Evolutionary conservation across 306 rosid species (phyloP).

Genomic region (Oxytropis ochrocephala): DNA sequence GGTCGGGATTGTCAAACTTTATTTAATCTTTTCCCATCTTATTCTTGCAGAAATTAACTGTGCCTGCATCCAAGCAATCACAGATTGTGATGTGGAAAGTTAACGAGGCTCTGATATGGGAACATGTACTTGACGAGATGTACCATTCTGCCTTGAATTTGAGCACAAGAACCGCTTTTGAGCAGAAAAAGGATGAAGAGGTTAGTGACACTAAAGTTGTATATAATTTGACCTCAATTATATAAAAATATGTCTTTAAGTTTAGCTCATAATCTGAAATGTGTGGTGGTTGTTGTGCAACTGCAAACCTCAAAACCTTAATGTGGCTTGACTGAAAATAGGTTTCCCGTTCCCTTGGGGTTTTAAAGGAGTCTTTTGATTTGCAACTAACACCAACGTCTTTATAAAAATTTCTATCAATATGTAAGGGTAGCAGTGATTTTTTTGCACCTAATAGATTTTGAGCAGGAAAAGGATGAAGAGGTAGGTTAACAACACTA

Average conservation of each 20-base stretch:
- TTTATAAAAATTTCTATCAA: neutral
- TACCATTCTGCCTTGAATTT: conserved; percentile 85
- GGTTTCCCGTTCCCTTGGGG: neutral
- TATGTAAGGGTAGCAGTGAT: neutral
- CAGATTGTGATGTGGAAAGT: conserved; percentile 64
- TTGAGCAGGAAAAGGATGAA: too few relatives aligned
- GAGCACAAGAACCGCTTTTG: conserved; percentile 49
- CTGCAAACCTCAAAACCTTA: too few relatives aligned
- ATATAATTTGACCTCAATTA: neutral
- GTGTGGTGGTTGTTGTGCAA: neutral
- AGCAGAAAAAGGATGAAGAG: conserved; percentile 62
- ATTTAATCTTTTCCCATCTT: neutral
- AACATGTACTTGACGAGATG: conserved; percentile 79
- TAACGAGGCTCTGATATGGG: conserved; percentile 49
- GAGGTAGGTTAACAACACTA: too few relatives aligned
- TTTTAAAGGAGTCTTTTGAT: neutral
- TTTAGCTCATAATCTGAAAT: neutral
- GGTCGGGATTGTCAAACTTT: neutral
- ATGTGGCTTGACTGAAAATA: neutral
- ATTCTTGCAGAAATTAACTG: conserved; percentile 57
- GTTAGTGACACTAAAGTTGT: conserved; percentile 29
- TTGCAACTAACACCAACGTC: neutral
- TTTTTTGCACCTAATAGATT: too few relatives aligned
- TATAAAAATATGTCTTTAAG: neutral
- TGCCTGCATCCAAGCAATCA: conserved; percentile 21